A percentile compares a stretch with the other conserved stretches of the same genome.
phyloP scores from a whole-genome alignment of 164 flowering plant genomes.

The Vitis riparia region DNA sequence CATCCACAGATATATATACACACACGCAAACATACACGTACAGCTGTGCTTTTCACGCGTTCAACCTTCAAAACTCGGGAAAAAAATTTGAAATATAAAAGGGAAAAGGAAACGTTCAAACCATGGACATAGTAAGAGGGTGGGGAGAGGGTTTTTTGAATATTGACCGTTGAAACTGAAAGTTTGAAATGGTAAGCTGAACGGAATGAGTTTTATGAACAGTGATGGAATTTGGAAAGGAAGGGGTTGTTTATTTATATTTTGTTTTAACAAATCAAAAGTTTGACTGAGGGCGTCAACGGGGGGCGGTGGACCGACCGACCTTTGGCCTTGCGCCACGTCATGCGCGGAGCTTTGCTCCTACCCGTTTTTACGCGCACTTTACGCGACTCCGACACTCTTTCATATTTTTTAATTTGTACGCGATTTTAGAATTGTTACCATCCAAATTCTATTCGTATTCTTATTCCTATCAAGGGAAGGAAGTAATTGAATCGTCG shows the following conservation, averaged over 20 bases:
- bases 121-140: background rate
- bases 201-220: background rate
- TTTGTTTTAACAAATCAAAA: constrained; percentile 1
- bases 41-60: constrained; percentile 2
- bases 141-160: constrained; percentile 16
- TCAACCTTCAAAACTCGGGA: constrained; percentile 12
- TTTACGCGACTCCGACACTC: too few species aligned
- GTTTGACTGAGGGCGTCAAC: constrained; percentile 13
- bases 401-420: too few species aligned
- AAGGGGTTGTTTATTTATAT: too few species aligned
- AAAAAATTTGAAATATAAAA: background rate
- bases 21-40: too few species aligned
- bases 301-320: constrained; percentile 13
- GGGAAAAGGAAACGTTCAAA: background rate
- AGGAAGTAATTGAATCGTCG: too few species aligned
- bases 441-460: too few species aligned
- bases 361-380: too few species aligned
- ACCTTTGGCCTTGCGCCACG: background rate
- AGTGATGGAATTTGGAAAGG: too few species aligned
- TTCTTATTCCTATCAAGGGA: too few species aligned
- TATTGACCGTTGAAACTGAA: constrained; percentile 37
- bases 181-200: constrained; percentile 20
- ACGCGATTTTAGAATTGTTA: too few species aligned
- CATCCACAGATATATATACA: too few species aligned
- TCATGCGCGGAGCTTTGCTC: too few species aligned